Evolutionary conservation across 352 stramenopile genomes (phyloP).

Genomic region (Phytophthora fragariaefolia): DNA sequence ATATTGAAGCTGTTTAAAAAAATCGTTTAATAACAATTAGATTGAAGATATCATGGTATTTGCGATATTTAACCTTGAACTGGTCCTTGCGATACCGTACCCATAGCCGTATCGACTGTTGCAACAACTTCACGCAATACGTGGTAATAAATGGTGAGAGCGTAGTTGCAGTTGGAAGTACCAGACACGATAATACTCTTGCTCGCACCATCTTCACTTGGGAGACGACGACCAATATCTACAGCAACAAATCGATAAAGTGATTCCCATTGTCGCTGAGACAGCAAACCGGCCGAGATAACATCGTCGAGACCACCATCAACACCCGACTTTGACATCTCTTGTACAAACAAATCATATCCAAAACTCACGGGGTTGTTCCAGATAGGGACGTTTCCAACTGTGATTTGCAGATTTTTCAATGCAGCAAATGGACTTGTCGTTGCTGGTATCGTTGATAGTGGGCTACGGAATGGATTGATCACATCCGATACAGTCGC

Average conservation of each 20-base stretch:
- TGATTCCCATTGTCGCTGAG: conserved; percentile 28
- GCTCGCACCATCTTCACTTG: conserved; percentile 31
- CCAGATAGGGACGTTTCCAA: conserved; percentile 16
- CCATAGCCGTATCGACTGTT: conserved; percentile 35
- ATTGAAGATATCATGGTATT: too few species aligned
- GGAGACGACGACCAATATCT: conserved; percentile 38
- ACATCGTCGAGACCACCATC: conserved; percentile 34
- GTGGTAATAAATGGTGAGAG: conserved; percentile 33
- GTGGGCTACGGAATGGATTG: conserved; percentile 12
- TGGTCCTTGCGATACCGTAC: conserved; percentile 29
- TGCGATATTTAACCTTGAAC: conserved; percentile 24
- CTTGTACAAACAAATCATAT: too few species aligned
- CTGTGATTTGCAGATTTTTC: conserved; percentile 2
- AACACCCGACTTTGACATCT: conserved; percentile 30
- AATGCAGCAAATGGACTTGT: conserved; percentile 7
- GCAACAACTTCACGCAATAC: conserved; percentile 32
- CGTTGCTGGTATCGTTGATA: conserved; percentile 34
- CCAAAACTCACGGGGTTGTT: too few species aligned
- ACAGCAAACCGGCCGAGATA: conserved; percentile 21
- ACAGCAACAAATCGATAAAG: conserved; percentile 37
- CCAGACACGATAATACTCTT: conserved; percentile 32
- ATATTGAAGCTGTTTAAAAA: not conserved
- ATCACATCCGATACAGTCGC: conserved; percentile 23
- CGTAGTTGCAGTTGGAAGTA: conserved; percentile 26
- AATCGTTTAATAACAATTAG: not conserved